These are phyloP conservation scores for Globisporangium rhizosaccharum DNA, from an alignment of 352 stramenopile species.

Conservation along the genomic window DNA sequence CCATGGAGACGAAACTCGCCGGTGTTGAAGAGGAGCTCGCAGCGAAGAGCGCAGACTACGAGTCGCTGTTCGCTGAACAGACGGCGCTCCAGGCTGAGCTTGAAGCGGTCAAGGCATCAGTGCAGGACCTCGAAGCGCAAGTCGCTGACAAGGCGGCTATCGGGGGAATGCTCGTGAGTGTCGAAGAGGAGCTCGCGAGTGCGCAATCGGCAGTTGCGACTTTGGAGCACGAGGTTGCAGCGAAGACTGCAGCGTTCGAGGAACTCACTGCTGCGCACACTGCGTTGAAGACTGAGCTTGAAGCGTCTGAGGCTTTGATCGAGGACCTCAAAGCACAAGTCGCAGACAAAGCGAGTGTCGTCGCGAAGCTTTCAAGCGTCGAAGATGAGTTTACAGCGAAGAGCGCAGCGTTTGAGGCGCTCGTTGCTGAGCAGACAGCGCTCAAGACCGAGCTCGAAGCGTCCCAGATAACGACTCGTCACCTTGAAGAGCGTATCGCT, in stretches of 20 bases:
- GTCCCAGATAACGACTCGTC: not conserved
- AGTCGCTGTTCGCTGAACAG: not conserved
- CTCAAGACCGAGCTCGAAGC: not conserved
- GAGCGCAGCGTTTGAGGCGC: not conserved
- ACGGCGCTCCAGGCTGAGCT: not conserved
- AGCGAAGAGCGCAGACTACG: not conserved
- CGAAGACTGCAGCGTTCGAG: not conserved
- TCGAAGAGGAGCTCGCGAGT: not conserved
- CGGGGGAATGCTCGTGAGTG: not conserved
- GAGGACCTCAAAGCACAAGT: conserved; percentile 5
- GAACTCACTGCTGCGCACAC: not conserved
- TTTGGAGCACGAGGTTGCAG: not conserved
- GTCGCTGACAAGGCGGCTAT: conserved; percentile 1
- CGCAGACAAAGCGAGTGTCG: not conserved
- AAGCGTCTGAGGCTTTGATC: not conserved
- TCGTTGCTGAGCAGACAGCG: not conserved
- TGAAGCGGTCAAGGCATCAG: not conserved
- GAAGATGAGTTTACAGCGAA: not conserved
- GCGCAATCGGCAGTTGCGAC: too few species aligned
- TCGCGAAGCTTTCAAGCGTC: conserved; percentile 2
- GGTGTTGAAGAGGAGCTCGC: too few species aligned
- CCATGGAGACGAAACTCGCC: not conserved
- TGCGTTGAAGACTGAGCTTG: not conserved
- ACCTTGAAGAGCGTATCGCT: not conserved
- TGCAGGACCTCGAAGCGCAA: conserved; percentile 3